A percentile compares a stretch with the other conserved stretches of the same genome.
These are phyloP conservation scores for Paraleonurus japonicus DNA, from an alignment of 257 asterid genomes.

Conservation along the genomic window DNA sequence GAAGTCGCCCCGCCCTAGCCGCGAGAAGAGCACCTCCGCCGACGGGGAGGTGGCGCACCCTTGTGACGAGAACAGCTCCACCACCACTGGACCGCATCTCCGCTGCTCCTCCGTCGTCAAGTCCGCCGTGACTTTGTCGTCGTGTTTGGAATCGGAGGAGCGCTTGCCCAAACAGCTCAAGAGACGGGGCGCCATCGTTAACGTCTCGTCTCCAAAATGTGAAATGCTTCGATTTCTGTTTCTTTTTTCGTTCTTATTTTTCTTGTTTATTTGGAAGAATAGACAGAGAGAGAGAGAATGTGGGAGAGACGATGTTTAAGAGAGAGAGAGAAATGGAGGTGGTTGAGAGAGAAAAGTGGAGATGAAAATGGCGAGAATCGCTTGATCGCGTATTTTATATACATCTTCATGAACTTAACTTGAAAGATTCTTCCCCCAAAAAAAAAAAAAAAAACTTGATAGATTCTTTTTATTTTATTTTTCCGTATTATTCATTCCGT, in stretches of 20 bases:
- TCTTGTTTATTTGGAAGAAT: conserved; percentile 11
- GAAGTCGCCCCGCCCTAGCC: conserved; percentile 89
- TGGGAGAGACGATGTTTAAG: not conserved
- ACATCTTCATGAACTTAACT: not conserved
- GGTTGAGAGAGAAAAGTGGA: conserved; percentile 53
- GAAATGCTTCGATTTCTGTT: not conserved
- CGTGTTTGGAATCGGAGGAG: conserved; percentile 19
- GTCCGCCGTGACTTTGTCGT: conserved; percentile 51
- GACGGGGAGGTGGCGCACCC: conserved; percentile 87
- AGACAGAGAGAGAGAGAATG: conserved; percentile 13
- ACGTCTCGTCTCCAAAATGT: conserved; percentile 35
- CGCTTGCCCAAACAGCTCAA: conserved; percentile 56
- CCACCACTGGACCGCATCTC: conserved; percentile 65
- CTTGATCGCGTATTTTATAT: conserved; percentile 3
- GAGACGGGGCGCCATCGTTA: conserved; percentile 68
- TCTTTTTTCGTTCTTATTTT: not conserved
- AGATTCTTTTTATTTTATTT: no score
- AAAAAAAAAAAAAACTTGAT: no score
- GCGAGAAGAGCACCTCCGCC: conserved; percentile 84
- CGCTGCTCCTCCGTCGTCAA: conserved; percentile 54
- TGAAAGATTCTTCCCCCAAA: not conserved
- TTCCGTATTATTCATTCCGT: no score
- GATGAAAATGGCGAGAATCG: conserved; percentile 24
- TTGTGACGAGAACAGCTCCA: conserved; percentile 89
- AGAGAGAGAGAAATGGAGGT: not conserved